Evolutionary conservation across 2,329 filamentous ascomycete species (phyloP), one percentile per base, ranked within the genome.

Genomic region (Arthrobotrys iridis): DNA sequence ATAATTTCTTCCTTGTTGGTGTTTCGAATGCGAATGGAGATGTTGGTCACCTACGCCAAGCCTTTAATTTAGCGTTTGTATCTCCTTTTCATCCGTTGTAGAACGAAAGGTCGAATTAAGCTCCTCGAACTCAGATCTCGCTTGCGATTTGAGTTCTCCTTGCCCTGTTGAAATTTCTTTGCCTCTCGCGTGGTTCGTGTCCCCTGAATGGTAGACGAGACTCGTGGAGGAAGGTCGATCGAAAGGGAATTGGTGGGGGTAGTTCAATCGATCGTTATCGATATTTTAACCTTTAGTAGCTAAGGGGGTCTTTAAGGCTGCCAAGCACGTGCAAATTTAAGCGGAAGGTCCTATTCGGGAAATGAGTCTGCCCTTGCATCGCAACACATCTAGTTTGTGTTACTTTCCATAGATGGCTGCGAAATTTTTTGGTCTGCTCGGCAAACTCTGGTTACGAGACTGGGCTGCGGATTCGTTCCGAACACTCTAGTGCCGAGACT

Each of bases 51-150:
- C 35, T 55, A 55, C 11, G 30, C 50, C 50, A 37, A 55, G 50
- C 28, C 15, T 24, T 37, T 55, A 5, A 3, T 24, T 37, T 55
- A 5, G 7, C 11, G 15, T 55, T 35, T 22, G 30, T 30, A 37
- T 37, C 28, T 22, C 50, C 50, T 24, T 55, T 22, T 13, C 30
- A 10, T 10, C 2, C 6, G 15, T 15, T 22, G 48, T 10, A 22
- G 13, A 64, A 4, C 8, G 3, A 22, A 45, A 40, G 13, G 41
- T 67, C 55, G 41, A 40, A 67, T 26, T 67, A 67, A 67, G 50
- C 63, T 67, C 63, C 33, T 10, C 4, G 5, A 30, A 11, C 4
- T 11, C 46, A 28, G 60, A 20, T 40, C 26, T 43, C 22, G 46
- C 48, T 30, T 57, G 48, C n/a, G 26, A 3, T 59, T 55, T 26